A percentile compares a stretch with the other conserved stretches of the same genome.
These are phyloP conservation scores for Tuber borchii DNA, from an alignment of 495 filamentous ascomycete genomes.

Conservation along the genomic window DNA sequence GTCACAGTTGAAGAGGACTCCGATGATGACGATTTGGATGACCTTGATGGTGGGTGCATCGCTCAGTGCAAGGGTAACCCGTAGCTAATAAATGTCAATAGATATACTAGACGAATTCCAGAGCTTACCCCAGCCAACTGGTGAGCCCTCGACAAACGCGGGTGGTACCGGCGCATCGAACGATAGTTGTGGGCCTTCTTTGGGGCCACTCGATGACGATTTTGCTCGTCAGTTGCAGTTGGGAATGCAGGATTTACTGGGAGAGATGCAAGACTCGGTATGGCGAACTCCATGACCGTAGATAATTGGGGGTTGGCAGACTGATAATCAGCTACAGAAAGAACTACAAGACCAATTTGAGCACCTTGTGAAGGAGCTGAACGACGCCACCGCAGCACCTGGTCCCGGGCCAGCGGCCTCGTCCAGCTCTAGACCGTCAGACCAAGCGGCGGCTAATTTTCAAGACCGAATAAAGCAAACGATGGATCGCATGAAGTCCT, in stretches of 20 bases:
- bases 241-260: conserved; percentile 78
- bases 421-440: conserved; percentile 11
- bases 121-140: conserved; percentile 49
- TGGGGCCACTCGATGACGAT: conserved; percentile 53
- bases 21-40: conserved; percentile 82
- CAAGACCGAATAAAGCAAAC: conserved; percentile 84
- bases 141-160: conserved; percentile 44
- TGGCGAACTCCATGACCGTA: conserved; percentile 9
- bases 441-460: conserved; percentile 48
- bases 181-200: conserved; percentile 14
- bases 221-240: conserved; percentile 77
- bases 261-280: conserved; percentile 59
- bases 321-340: conserved; percentile 44
- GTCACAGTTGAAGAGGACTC: conserved; percentile 55
- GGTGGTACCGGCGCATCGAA: conserved; percentile 46
- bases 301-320: neutral
- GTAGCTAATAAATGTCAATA: conserved; percentile 38
- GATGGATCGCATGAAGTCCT: conserved; percentile 88
- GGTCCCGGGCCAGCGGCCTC: conserved; percentile 27
- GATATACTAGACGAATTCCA: conserved; percentile 90
- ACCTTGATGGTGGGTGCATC: conserved; percentile 66
- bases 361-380: conserved; percentile 71
- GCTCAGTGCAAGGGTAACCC: conserved; percentile 4
- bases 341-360: conserved; percentile 85
- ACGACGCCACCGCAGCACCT: conserved; percentile 46